Evolutionary conservation across 805 yeast genomes (phyloP).

Genomic region (Saccharomycopsis sp.): DNA sequence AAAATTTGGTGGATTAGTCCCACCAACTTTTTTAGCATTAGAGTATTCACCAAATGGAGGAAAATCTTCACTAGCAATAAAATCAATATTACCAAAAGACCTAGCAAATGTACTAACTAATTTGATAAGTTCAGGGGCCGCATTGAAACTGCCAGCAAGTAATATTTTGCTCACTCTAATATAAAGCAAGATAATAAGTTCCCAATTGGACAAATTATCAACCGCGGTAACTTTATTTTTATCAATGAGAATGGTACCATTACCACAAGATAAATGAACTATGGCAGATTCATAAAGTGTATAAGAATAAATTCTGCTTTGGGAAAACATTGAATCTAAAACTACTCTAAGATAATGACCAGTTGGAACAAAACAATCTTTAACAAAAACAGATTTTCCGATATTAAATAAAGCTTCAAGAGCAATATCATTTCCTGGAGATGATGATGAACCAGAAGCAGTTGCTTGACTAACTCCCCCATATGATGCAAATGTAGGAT

Average conservation of each 20-base stretch:
- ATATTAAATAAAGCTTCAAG: constrained; percentile 70
- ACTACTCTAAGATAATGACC: constrained; percentile 68
- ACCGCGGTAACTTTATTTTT: constrained; percentile 17
- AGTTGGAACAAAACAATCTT: constrained; percentile 79
- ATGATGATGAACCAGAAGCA: background rate
- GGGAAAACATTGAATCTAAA: constrained; percentile 68
- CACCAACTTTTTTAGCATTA: background rate
- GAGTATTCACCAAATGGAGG: constrained; percentile 10
- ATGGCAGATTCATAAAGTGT: constrained; percentile 26
- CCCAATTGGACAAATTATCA: constrained; percentile 18
- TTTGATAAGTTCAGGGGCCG: constrained; percentile 15
- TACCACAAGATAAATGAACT: constrained; percentile 16
- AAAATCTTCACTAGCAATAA: constrained; percentile 13
- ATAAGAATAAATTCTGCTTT: constrained; percentile 45
- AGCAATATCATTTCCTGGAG: constrained; percentile 22
- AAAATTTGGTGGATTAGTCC: background rate
- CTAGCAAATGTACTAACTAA: constrained; percentile 16
- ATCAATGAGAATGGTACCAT: constrained; percentile 17
- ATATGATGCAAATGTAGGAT: no score
- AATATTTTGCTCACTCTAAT: constrained; percentile 15
- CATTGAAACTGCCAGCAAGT: constrained; percentile 16
- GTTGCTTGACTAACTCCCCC: background rate
- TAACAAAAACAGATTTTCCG: constrained; percentile 69
- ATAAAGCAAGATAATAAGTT: constrained; percentile 16
- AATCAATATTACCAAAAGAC: constrained; percentile 18